Evolutionary conservation across 345 rosid species (phyloP).

Genomic region (Mercurialis annua): DNA sequence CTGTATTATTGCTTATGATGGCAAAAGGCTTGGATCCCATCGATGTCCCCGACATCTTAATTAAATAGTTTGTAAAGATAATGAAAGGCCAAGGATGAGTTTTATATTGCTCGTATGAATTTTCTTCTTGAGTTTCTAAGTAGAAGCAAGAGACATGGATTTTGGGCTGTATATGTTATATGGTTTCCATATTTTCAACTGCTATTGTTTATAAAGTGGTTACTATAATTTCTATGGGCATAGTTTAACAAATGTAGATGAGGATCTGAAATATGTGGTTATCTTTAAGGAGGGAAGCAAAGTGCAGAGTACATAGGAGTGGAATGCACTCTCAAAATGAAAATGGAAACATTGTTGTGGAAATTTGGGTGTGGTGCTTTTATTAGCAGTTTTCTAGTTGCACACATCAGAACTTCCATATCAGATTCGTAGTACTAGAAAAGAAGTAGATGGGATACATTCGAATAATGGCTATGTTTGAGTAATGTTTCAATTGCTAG

Average conservation of each 20-base stretch:
- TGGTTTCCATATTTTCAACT: too few species aligned
- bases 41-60: not conserved
- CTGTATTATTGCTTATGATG: slow-evolving; percentile 9
- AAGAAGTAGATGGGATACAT: not conserved
- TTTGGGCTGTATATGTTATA: not conserved
- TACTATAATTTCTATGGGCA: not conserved
- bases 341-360: not conserved
- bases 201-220: too few species aligned
- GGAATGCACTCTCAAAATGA: not conserved
- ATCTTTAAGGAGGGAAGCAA: not conserved
- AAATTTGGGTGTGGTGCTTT: not conserved
- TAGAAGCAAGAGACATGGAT: not conserved
- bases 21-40: not conserved
- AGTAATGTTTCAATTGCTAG: not conserved
- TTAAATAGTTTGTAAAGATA: not conserved
- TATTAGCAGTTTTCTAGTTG: not conserved
- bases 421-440: not conserved
- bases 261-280: not conserved
- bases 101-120: not conserved
- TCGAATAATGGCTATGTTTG: not conserved
- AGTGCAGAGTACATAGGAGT: not conserved
- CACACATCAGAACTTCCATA: not conserved
- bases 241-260: not conserved
- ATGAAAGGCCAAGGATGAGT: not conserved
- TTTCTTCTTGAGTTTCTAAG: not conserved